Base-by-base conservation (phyloP, 306 rosid genomes). In the Lupinus albus region DNA sequence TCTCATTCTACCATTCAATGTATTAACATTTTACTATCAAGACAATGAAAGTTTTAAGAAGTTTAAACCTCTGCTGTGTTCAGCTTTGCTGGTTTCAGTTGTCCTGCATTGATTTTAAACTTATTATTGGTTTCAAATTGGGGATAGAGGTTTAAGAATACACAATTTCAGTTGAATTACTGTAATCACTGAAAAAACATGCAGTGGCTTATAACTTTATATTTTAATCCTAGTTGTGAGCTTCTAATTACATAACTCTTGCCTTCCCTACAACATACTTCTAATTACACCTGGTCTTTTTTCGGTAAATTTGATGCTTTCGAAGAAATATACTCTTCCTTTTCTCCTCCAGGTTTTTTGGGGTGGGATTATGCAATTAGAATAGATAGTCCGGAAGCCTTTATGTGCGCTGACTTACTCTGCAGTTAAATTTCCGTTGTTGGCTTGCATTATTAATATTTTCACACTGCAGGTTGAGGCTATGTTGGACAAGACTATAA, bases 401-500 rank as follows among this genome's bases (percentile, higher is more conserved):
- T 57, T 47, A 7, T 61, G 17, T 25, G 30, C 15, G 60, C 9
- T 45, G 15, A 54, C 11, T 13, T 13, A 30, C 42, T 49, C 1
- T 11, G 35, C 21, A 25, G 46, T 44, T 25, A 18, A 53, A 61
- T 53, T 54, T 77, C 33, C 36, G 11, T 48, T 70, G 63, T 42
- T 72, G 36, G 74, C 18, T 2, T 42, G 71, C 74, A 25, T 79
- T 67, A 10, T 66, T 69, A 61, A 70, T 61, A 25, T 55, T 61
- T 55, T 63, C 21, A 30, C 48, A 12, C 36, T 67, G 81, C 68
- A 92, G 98, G 98, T 93, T 56, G 98, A 93, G 79, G 97, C 98
- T 49, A 93, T 93, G 98, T 59, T 93, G 70, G 98, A 93, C 82
- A 93, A 93, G 81, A 93, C 98, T 11, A 88, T 93, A 72, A 84